These are phyloP conservation scores for Mycosarcoma maydis DNA, from an alignment of 1,284 basidiomycete genomes.

Conservation along the genomic window DNA sequence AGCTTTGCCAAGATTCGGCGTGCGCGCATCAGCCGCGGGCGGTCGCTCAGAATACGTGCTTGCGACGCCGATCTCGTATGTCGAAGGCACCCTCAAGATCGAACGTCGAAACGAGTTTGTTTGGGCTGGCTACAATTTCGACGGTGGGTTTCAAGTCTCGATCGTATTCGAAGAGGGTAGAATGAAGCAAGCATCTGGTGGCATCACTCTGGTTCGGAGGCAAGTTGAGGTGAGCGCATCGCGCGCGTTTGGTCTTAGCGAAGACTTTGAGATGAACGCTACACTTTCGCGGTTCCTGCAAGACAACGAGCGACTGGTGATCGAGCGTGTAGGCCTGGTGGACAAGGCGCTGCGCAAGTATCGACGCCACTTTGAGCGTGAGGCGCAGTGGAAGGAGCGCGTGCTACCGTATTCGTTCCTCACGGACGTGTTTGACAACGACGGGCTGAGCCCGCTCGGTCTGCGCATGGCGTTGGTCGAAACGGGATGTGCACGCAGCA, in stretches of 20 bases:
- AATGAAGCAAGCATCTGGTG: slow-evolving; percentile 54
- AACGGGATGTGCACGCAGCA: slow-evolving; percentile 72
- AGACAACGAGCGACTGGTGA: slow-evolving; percentile 73
- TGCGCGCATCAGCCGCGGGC: slow-evolving; percentile 10
- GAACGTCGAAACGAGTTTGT: slow-evolving; percentile 72
- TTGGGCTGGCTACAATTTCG: slow-evolving; percentile 73
- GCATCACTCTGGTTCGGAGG: slow-evolving; percentile 59
- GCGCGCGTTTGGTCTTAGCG: slow-evolving; percentile 75
- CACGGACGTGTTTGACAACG: slow-evolving; percentile 69
- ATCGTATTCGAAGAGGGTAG: slow-evolving; percentile 72
- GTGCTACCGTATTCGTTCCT: slow-evolving; percentile 77
- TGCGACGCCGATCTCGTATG: slow-evolving; percentile 69
- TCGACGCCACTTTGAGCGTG: slow-evolving; percentile 71
- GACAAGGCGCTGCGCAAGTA: slow-evolving; percentile 73
- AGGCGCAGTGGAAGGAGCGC: slow-evolving; percentile 72
- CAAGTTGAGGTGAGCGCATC: slow-evolving; percentile 70
- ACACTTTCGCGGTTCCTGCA: slow-evolving; percentile 75
- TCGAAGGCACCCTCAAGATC: slow-evolving; percentile 72
- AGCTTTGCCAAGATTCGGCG: slow-evolving; percentile 17
- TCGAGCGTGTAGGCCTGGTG: slow-evolving; percentile 69
- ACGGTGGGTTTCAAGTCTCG: slow-evolving; percentile 74
- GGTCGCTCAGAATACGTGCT: slow-evolving; percentile 71
- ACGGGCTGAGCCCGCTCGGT: slow-evolving; percentile 32
- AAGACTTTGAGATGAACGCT: slow-evolving; percentile 76
- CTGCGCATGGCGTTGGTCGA: slow-evolving; percentile 70